Evolutionary conservation across 192 early-diverging fungal species (phyloP), one percentile per base, ranked within the genome.

Genomic region (Rhizoclosmatium sp.): DNA sequence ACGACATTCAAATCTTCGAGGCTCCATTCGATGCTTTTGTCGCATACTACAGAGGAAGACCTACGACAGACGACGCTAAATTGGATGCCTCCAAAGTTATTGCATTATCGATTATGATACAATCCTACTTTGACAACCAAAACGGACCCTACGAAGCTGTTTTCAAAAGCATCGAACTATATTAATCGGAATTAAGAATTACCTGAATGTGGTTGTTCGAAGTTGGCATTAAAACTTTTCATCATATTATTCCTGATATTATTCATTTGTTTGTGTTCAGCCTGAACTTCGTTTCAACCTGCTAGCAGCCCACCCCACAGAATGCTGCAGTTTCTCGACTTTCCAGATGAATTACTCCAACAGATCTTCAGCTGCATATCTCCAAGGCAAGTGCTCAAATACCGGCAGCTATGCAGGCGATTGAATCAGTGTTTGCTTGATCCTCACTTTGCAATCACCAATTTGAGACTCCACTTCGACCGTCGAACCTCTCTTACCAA

Each of bases 81-180:
- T 21, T 78, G 23, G 47, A 71, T 42, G 4, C 59, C 39, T 45
- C 41, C 14, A 71, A 70, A 3, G 61, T 78, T 71, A 44, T 61
- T 45, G 48, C 16, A 12, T 19, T 78, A 7, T 78, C 77, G 0
- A 60, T 78, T 10, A 78, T 78, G 77, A 62, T 71, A 3, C 77
- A 78, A 56, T 70, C 67, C 46, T 78, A 70, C 45, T 78, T 78
- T 78, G 77, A 78, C 47, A 9, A 56, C 39, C 77, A 78, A 49
- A 68, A 78, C 45, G 77, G 77, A 41, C 3, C 40, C 16, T 76
- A 66, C 42, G 46, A 64, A 41, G 9, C 49, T 54, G 64, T 51
- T 4, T 23, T 76, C 7, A 31, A 54, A 3, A 54, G 54, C 51
- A 76, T 76, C 23, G 70, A n/a, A 23, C 49, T 56, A n/a, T 56